Conservation (phyloP, 2,329 filamentous ascomycete species). For the Penicillium sp. region DNA sequence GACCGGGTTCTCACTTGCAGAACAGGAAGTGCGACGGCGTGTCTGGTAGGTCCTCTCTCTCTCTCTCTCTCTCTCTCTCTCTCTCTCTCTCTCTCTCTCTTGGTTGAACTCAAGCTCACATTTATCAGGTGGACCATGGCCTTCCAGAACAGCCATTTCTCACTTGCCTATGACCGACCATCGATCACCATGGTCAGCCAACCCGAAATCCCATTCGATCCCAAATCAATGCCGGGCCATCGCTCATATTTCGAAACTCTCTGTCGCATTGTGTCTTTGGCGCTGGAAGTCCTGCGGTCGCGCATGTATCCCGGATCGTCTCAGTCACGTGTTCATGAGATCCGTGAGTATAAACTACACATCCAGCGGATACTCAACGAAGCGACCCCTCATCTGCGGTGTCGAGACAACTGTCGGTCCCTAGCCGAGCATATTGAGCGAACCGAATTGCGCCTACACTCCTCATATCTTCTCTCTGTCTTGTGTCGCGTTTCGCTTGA, state of each 20-base stretch:
- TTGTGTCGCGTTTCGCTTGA: constrained; percentile 56
- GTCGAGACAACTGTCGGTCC: constrained; percentile 39
- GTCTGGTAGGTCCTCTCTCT: constrained; percentile 31
- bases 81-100: not conserved
- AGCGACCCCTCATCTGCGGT: constrained; percentile 55
- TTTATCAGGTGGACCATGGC: constrained; percentile 53
- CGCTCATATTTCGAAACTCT: constrained; percentile 56
- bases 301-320: constrained; percentile 49
- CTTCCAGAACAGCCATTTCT: constrained; percentile 61
- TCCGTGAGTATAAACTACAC: constrained; percentile 54
- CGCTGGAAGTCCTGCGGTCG: constrained; percentile 55
- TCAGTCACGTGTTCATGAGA: constrained; percentile 50
- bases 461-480: constrained; percentile 59
- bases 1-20: constrained; percentile 46
- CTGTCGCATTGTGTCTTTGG: constrained; percentile 51
- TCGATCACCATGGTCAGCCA: constrained; percentile 52
- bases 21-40: constrained; percentile 40
- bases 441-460: constrained; percentile 58
- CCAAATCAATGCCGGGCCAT: constrained; percentile 50
- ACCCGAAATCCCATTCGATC: constrained; percentile 48
- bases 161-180: constrained; percentile 58
- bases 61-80: not conserved
- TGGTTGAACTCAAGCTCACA: not conserved
- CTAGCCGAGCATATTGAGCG: constrained; percentile 54
- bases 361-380: constrained; percentile 56